A percentile compares a stretch with the other conserved stretches of the same genome.
Conservation (phyloP, 2,329 filamentous ascomycete genomes). For the Exophiala mesophila region DNA sequence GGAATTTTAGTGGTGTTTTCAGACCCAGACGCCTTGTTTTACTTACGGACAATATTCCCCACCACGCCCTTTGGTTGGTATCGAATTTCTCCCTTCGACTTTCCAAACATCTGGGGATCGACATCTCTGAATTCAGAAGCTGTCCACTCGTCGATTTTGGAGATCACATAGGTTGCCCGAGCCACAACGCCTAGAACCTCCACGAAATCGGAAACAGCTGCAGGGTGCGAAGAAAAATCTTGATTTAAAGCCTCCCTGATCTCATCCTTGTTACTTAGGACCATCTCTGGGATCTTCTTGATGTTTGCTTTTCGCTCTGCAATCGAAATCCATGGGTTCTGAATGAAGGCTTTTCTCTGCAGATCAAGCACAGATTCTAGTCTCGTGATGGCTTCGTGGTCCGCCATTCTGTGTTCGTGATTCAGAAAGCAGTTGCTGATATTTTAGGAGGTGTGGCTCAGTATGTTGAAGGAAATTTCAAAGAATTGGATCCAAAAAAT, state of each 20-base stretch:
- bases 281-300: slow-evolving; percentile 7
- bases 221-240: slow-evolving; percentile 6
- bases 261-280: slow-evolving; percentile 8
- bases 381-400: slow-evolving; percentile 25
- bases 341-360: slow-evolving; percentile 3
- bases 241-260: slow-evolving; percentile 6
- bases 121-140: slow-evolving; percentile 5
- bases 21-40: not conserved
- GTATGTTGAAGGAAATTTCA: too few relatives aligned
- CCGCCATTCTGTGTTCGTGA: slow-evolving; percentile 7
- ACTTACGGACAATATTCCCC: slow-evolving; percentile 12
- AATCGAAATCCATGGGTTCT: slow-evolving; percentile 2
- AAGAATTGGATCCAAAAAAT: too few relatives aligned
- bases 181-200: slow-evolving; percentile 6
- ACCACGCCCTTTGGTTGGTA: slow-evolving; percentile 8
- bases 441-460: too few relatives aligned
- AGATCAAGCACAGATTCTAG: slow-evolving; percentile 35
- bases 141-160: slow-evolving; percentile 9
- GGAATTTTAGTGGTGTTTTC: too few relatives aligned
- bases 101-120: slow-evolving; percentile 5
- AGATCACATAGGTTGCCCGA: slow-evolving; percentile 6
- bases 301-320: slow-evolving; percentile 11
- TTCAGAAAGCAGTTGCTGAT: too few relatives aligned
- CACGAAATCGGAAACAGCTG: slow-evolving; percentile 1
- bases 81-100: slow-evolving; percentile 3